Conservation (phyloP, 1,139 yeast species). For the Blastobotrys apis region DNA sequence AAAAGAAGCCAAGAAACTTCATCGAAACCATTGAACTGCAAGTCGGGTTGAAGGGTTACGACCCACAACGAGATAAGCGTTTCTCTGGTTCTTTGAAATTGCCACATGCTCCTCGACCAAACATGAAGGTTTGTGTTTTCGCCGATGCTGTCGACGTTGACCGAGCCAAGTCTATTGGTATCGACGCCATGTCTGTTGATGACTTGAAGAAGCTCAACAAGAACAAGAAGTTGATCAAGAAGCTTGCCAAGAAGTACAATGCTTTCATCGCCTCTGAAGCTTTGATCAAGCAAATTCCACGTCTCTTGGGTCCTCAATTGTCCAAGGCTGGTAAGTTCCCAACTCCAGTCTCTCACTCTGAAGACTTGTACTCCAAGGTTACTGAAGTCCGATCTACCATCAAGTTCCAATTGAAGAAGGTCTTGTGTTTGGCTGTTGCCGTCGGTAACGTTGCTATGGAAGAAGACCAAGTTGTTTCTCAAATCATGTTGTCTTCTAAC, state of each 20-base stretch:
- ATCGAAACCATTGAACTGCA: constrained; percentile 99
- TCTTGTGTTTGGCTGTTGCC: constrained; percentile 86
- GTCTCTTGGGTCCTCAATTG: constrained; percentile 99
- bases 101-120: constrained; percentile 99
- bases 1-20: constrained; percentile 99
- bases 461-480: constrained; percentile 93
- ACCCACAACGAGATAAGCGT: constrained; percentile 99
- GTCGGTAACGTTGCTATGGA: constrained; percentile 99
- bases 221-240: constrained; percentile 99
- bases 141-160: constrained; percentile 99
- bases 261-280: constrained; percentile 99
- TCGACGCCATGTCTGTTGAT: constrained; percentile 99
- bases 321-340: constrained; percentile 99
- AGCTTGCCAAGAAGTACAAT: constrained; percentile 99
- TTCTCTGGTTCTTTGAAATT: constrained; percentile 99
- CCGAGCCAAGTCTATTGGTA: constrained; percentile 99
- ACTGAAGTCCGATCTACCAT: constrained; percentile 98
- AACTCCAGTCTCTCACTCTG: constrained; percentile 99
- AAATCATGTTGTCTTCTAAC: constrained; percentile 98
- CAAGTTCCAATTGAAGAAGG: constrained; percentile 99
- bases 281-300: constrained; percentile 99
- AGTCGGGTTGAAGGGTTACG: constrained; percentile 99
- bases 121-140: constrained; percentile 99
- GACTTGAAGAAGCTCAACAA: constrained; percentile 99
- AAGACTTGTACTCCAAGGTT: constrained; percentile 94